Percentiles rank a stretch among this genome's conserved stretches.
These are phyloP conservation scores for Stephania cephalantha DNA, from an alignment of 164 flowering plant genomes.

Conservation along the genomic window DNA sequence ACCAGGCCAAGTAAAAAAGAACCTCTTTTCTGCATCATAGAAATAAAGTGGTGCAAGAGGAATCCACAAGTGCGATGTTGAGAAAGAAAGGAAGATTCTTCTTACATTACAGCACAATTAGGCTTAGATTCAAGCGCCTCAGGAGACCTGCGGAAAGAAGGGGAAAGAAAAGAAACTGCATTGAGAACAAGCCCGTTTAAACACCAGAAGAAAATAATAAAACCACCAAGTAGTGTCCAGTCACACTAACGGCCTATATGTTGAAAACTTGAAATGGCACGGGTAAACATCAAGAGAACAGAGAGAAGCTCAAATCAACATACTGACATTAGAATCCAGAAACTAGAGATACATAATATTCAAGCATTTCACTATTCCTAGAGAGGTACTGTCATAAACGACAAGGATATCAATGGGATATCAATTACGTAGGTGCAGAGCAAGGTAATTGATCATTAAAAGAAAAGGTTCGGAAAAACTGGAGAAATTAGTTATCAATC, in stretches of 20 bases:
- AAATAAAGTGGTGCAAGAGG: not conserved
- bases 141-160: slow-evolving; percentile 8
- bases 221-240: not conserved
- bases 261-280: not conserved
- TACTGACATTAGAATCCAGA: not conserved
- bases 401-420: not conserved
- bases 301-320: not conserved
- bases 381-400: not conserved
- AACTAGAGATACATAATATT: not conserved
- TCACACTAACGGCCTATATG: not conserved
- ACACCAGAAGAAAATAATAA: not conserved
- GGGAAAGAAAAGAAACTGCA: not conserved
- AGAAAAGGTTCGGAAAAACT: not conserved
- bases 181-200: not conserved
- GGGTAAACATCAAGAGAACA: not conserved
- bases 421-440: not conserved
- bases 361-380: too few species aligned
- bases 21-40: not conserved
- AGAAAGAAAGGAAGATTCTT: not conserved
- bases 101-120: slow-evolving; percentile 11
- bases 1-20: not conserved
- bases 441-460: not conserved
- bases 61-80: not conserved
- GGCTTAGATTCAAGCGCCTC: slow-evolving; percentile 12
- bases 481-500: too few species aligned